Base-by-base conservation (phyloP, 805 yeast species). In the Ogataea methylovora region DNA sequence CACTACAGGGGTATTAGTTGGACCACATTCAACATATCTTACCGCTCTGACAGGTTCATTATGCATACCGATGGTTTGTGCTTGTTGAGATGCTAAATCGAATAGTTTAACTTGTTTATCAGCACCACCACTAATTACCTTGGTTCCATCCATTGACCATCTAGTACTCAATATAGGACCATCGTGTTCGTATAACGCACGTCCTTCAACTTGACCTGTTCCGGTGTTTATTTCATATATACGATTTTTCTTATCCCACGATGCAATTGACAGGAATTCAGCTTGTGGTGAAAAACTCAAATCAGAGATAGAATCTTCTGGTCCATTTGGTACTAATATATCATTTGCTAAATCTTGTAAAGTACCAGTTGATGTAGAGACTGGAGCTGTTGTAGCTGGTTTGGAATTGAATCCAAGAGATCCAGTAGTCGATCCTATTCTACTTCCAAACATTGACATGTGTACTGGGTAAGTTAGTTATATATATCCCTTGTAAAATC, bases 201-300 rank as follows among this genome's bases (percentile, higher is more conserved):
- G 64, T 8, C 95, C 96, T 49, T 84, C 92, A 20, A 85, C 77
- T 36, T 74, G 73, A 4, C 96, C 96, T 26, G 73, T 70, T 35
- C 70, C 66, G 28, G 79, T 69, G 53, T 67, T 72, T 13, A 88
- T 76, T 57, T 92, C 97, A 67, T 92, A 92, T 36, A 92, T 79
- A 41, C 97, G 72, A 27, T 86, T 96, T 54, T 86, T 87, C 48
- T 82, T 84, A 60, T 92, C 98, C 98, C 98, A 92, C 13, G 94
- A 80, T 13, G 94, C 73, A 4, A 77, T 92, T 3, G 94, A 75
- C 39, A 92, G 56, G 38, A 76, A 67, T 44, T 92, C 95, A 14
- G 82, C 90, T 44, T 71, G 83, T 12, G 97, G 85, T 10, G 95
- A 84, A 60, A 90, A 92, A 14, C 86, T 67, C 36, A 92, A 56